These are phyloP conservation scores for Thraustochytrium striatum DNA, from an alignment of 352 stramenopile genomes.

Conservation along the genomic window DNA sequence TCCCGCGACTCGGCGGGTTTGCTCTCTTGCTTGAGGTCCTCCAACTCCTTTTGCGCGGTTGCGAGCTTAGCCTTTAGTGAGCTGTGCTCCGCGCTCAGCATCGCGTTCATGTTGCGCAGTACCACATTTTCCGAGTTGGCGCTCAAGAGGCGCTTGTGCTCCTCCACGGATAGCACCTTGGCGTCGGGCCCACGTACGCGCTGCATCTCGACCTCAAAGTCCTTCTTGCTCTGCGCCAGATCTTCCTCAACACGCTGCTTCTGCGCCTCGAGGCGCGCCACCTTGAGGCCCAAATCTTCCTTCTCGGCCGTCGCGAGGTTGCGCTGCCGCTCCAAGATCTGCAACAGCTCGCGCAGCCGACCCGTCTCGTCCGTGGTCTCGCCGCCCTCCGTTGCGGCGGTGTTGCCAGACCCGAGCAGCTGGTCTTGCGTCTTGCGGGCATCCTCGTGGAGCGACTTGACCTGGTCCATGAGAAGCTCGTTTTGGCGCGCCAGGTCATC, in stretches of 20 bases:
- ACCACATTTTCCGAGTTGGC: constrained; percentile 31
- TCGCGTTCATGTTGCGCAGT: constrained; percentile 48
- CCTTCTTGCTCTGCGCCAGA: constrained; percentile 15
- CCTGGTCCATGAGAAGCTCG: constrained; percentile 38
- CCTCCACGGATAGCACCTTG: constrained; percentile 14
- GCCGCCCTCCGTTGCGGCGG: background rate
- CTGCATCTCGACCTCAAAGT: constrained; percentile 12
- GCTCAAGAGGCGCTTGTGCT: constrained; percentile 33
- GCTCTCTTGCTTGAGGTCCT: background rate
- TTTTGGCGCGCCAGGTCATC: constrained; percentile 33
- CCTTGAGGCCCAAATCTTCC: constrained; percentile 26
- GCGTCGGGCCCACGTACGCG: constrained; percentile 1
- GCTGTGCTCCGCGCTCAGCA: constrained; percentile 41
- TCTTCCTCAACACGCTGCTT: constrained; percentile 5
- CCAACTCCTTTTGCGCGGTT: background rate
- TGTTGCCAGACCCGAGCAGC: background rate
- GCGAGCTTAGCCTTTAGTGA: background rate
- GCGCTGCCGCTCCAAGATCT: constrained; percentile 20
- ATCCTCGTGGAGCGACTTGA: constrained; percentile 32
- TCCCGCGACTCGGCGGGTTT: background rate
- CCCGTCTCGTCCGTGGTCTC: background rate
- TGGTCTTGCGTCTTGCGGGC: background rate
- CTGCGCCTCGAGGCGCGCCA: background rate
- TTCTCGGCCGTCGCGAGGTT: constrained; percentile 2
- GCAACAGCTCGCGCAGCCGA: constrained; percentile 8